Percentiles rank a stretch among this genome's conserved stretches.
These are phyloP conservation scores for Triangularia verruculosa DNA, from an alignment of 2,329 filamentous ascomycete genomes.

Conservation along the genomic window DNA sequence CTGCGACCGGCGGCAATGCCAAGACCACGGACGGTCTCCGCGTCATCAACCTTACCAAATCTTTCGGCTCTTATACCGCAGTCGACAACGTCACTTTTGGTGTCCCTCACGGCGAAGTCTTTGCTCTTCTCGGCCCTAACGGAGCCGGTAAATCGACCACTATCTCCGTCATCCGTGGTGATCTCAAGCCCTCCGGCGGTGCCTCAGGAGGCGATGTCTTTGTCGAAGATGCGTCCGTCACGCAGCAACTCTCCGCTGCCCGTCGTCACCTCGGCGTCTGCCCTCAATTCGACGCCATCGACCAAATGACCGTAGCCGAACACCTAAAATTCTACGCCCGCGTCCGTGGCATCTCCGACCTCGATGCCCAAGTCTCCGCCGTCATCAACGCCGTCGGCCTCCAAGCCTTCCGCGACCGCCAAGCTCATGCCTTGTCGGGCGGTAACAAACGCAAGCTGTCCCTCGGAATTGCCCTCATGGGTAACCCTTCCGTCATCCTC, in stretches of 20 bases:
- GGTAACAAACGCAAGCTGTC: slow-evolving; percentile 93
- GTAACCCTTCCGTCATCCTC: slow-evolving; percentile 81
- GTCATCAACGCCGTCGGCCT: slow-evolving; percentile 81
- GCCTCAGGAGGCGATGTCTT: slow-evolving; percentile 67
- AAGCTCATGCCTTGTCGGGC: slow-evolving; percentile 77
- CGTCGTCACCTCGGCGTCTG: slow-evolving; percentile 83
- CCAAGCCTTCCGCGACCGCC: slow-evolving; percentile 64
- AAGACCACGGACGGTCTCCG: slow-evolving; percentile 63
- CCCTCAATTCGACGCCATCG: slow-evolving; percentile 83
- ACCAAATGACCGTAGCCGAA: slow-evolving; percentile 84
- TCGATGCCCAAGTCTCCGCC: slow-evolving; percentile 73
- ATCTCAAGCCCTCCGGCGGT: slow-evolving; percentile 67
- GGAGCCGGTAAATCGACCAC: slow-evolving; percentile 90
- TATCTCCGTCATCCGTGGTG: slow-evolving; percentile 86
- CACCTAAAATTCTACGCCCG: slow-evolving; percentile 86
- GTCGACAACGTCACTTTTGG: slow-evolving; percentile 89
- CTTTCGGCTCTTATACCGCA: slow-evolving; percentile 70
- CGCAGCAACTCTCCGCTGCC: slow-evolving; percentile 67
- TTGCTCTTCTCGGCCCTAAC: slow-evolving; percentile 85
- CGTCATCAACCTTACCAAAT: slow-evolving; percentile 77
- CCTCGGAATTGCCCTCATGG: slow-evolving; percentile 86
- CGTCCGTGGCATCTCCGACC: slow-evolving; percentile 71
- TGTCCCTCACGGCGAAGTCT: slow-evolving; percentile 76
- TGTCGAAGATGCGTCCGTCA: slow-evolving; percentile 74
- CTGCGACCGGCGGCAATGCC: slow-evolving; percentile 33